Evolutionary conservation across 2,329 filamentous ascomycete species (phyloP).

Genomic region (Colletotrichum musicola): DNA sequence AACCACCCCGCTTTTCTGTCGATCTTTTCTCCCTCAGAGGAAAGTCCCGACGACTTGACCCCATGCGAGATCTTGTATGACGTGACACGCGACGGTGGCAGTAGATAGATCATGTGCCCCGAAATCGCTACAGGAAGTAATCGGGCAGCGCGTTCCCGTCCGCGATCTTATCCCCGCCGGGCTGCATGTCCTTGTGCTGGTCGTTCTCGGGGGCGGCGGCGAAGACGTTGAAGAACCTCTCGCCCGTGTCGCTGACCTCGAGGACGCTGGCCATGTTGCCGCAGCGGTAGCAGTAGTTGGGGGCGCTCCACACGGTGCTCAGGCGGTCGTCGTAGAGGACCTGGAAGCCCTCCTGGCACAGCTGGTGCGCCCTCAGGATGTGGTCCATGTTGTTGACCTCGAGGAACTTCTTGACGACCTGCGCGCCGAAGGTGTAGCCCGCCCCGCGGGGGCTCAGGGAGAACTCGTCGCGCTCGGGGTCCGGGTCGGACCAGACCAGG

Average conservation of each 20-base stretch:
- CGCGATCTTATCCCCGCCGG: constrained; percentile 75
- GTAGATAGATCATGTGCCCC: no score
- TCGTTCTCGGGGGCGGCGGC: constrained; percentile 97
- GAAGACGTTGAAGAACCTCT: constrained; percentile 98
- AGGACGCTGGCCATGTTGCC: constrained; percentile 98
- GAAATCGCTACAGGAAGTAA: constrained; percentile 72
- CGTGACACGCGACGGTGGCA: no score
- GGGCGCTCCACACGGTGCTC: constrained; percentile 98
- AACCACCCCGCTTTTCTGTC: no score
- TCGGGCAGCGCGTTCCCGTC: constrained; percentile 75
- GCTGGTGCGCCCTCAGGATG: constrained; percentile 96
- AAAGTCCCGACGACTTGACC: no score
- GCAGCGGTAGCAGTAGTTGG: constrained; percentile 95
- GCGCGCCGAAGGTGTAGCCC: constrained; percentile 96
- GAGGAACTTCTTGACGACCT: constrained; percentile 98
- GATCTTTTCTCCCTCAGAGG: no score
- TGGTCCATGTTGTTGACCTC: constrained; percentile 98
- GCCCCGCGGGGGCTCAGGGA: constrained; percentile 92
- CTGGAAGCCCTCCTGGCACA: constrained; percentile 98
- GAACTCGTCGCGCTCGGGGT: constrained; percentile 97
- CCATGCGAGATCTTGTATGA: no score
- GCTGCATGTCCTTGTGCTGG: constrained; percentile 86
- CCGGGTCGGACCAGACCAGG: constrained; percentile 97
- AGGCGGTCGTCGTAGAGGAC: constrained; percentile 94
- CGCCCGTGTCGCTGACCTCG: constrained; percentile 93